Percentiles rank a stretch among this genome's conserved stretches.
phyloP scores from a whole-genome alignment of 2,329 filamentous ascomycete genomes.

The Fusarium acutatum region DNA sequence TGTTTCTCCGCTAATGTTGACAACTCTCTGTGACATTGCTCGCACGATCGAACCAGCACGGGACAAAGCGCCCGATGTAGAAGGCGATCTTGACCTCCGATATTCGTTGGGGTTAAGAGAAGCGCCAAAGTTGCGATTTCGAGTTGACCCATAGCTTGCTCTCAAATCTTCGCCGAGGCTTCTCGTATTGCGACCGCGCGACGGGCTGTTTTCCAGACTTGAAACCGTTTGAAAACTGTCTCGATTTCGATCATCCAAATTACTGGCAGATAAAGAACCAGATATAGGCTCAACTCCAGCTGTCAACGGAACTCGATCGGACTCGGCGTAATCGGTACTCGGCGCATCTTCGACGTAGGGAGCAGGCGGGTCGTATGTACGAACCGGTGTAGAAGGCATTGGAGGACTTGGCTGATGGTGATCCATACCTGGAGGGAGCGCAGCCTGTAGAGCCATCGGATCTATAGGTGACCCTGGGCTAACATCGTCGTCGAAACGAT shows the following conservation, averaged over 20 bases:
- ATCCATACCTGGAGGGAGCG: constrained; percentile 62
- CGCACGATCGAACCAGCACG: constrained; percentile 80
- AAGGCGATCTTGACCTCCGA: constrained; percentile 68
- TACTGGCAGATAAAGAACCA: constrained; percentile 55
- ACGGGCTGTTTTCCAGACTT: constrained; percentile 64
- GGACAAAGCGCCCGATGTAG: constrained; percentile 70
- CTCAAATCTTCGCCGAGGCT: constrained; percentile 65
- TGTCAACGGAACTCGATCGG: constrained; percentile 67
- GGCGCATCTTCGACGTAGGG: constrained; percentile 48
- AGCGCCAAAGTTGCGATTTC: constrained; percentile 65
- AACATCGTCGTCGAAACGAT: constrained; percentile 48
- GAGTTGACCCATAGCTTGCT: constrained; percentile 59
- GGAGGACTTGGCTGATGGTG: constrained; percentile 32
- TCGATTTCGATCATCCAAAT: constrained; percentile 53
- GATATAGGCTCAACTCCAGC: constrained; percentile 64
- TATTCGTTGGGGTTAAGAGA: constrained; percentile 61
- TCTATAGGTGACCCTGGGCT: constrained; percentile 62
- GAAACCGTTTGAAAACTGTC: constrained; percentile 68
- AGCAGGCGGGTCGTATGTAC: constrained; percentile 45
- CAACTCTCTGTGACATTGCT: constrained; percentile 94
- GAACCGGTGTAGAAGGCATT: constrained; percentile 36
- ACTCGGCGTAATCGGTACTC: constrained; percentile 57
- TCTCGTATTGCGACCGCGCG: constrained; percentile 61
- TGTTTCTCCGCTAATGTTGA: constrained; percentile 94
- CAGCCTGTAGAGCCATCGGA: constrained; percentile 61